These are phyloP conservation scores for Globisporangium okanoganense DNA, from an alignment of 352 stramenopile species.

Conservation along the genomic window DNA sequence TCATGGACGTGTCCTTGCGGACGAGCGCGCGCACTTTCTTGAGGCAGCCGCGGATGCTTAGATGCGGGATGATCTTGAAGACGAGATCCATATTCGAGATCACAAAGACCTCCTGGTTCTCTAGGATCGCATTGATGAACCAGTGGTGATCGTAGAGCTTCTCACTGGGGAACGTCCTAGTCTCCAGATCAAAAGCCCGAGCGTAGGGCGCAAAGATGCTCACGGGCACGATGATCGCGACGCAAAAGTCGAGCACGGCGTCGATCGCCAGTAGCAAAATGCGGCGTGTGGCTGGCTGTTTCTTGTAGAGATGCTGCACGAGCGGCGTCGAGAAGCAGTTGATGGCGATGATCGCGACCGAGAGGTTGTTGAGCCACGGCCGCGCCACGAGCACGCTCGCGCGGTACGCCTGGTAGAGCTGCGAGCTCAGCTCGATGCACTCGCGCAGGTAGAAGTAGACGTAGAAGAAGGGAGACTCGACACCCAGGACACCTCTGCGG, in stretches of 20 bases:
- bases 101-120: slow-evolving; percentile 20
- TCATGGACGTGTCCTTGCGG: slow-evolving; percentile 13
- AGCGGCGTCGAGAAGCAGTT: slow-evolving; percentile 19
- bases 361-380: slow-evolving; percentile 48
- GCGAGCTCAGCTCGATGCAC: slow-evolving; percentile 35
- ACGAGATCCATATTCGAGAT: slow-evolving; percentile 16
- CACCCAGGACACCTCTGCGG: slow-evolving; percentile 25
- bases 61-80: slow-evolving; percentile 19
- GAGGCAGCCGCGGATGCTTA: slow-evolving; percentile 18
- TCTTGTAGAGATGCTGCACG: slow-evolving; percentile 12
- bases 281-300: slow-evolving; percentile 1
- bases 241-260: slow-evolving; percentile 12
- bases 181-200: slow-evolving; percentile 6
- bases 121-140: slow-evolving; percentile 15
- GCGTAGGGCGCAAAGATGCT: slow-evolving; percentile 16
- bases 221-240: slow-evolving; percentile 14
- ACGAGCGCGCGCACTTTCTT: slow-evolving; percentile 16
- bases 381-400: slow-evolving; percentile 38
- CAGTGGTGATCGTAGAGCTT: slow-evolving; percentile 16
- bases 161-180: slow-evolving; percentile 5
- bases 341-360: slow-evolving; percentile 33
- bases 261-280: slow-evolving; percentile 10
- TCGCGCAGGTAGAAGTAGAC: slow-evolving; percentile 34
- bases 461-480: slow-evolving; percentile 30
- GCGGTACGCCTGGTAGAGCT: slow-evolving; percentile 40